Percentiles rank a stretch among this genome's conserved stretches.
Conservation (phyloP, 2,329 filamentous ascomycete genomes). For the Talaromyces marneffei region DNA sequence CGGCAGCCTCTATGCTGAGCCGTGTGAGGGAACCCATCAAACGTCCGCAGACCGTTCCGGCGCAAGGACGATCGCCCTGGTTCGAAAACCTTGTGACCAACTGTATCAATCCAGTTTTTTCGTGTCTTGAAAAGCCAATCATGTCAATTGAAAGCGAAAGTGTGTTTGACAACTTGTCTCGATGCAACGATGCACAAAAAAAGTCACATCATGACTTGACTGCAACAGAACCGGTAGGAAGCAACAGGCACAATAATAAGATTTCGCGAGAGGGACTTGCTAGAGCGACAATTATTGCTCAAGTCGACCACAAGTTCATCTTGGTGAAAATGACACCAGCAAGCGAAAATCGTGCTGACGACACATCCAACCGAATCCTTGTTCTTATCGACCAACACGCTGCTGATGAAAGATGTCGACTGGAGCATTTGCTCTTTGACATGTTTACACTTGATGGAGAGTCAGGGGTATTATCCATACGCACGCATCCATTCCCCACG, state of each 20-base stretch:
- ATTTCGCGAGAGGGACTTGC: constrained; percentile 59
- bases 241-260: constrained; percentile 25
- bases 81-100: constrained; percentile 53
- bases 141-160: constrained; percentile 27
- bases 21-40: constrained; percentile 8
- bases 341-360: not conserved
- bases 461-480: constrained; percentile 20
- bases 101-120: constrained; percentile 75
- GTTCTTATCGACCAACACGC: constrained; percentile 90
- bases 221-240: not conserved
- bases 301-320: constrained; percentile 89
- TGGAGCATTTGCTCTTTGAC: constrained; percentile 65
- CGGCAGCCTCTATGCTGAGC: constrained; percentile 16
- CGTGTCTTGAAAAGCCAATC: constrained; percentile 42
- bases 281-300: constrained; percentile 62
- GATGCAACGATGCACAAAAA: not conserved
- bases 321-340: constrained; percentile 53
- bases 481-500: constrained; percentile 36
- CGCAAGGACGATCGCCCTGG: constrained; percentile 44
- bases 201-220: not conserved
- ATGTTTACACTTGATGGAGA: constrained; percentile 35
- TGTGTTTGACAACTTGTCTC: not conserved
- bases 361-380: constrained; percentile 40
- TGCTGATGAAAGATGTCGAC: constrained; percentile 77
- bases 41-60: constrained; percentile 18